Evolutionary conservation across 192 early-diverging fungal genomes (phyloP).

Genomic region (Haplosporangium gracile): DNA sequence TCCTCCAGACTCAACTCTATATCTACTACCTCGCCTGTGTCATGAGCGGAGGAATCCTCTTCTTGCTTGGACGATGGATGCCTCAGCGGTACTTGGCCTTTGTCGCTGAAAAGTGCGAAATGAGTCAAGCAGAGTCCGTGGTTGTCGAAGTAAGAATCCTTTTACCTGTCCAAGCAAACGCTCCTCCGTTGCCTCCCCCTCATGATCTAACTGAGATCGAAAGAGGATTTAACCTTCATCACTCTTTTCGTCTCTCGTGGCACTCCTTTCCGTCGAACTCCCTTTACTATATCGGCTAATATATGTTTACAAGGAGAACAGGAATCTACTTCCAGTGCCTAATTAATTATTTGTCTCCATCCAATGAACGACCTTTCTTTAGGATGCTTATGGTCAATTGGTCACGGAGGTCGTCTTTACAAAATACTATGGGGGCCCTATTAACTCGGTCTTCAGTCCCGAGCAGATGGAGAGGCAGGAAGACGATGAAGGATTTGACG

Average conservation of each 20-base stretch:
- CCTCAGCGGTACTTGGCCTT: conserved; percentile 78
- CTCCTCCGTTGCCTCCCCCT: neutral
- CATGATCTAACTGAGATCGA: neutral
- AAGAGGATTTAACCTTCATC: neutral
- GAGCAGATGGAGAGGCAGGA: conserved; percentile 55
- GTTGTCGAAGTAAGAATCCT: conserved; percentile 64
- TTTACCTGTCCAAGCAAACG: neutral
- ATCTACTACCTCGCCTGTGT: conserved; percentile 76
- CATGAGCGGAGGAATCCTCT: conserved; percentile 77
- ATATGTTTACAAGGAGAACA: conserved; percentile 6
- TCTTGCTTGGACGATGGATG: conserved; percentile 89
- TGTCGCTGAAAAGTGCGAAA: conserved; percentile 68
- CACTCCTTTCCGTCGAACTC: neutral
- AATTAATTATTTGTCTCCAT: neutral
- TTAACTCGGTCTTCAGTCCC: conserved; percentile 75
- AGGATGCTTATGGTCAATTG: conserved; percentile 77
- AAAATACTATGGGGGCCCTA: conserved; percentile 74
- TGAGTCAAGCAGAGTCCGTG: conserved; percentile 78
- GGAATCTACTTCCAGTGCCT: neutral
- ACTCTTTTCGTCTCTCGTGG: neutral
- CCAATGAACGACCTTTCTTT: neutral
- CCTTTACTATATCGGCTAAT: neutral
- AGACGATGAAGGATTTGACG: conserved; percentile 18
- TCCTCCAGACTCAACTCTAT: conserved; percentile 60
- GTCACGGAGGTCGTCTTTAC: conserved; percentile 63